Evolutionary conservation across 129 eudicot genomes (phyloP).

Genomic region (Kitagawia praeruptora): DNA sequence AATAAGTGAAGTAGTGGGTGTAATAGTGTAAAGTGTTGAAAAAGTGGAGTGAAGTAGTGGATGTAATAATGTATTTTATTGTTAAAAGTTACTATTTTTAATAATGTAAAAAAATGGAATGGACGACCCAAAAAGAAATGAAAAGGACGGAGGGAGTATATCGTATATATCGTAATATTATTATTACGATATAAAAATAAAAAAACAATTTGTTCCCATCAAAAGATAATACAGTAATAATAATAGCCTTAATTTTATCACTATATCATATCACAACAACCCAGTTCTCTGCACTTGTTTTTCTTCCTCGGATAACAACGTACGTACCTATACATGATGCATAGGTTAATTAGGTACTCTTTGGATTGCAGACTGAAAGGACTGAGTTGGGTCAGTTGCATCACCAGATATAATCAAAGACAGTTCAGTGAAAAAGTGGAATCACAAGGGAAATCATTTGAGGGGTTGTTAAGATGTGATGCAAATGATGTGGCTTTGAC

Average conservation of each 20-base stretch:
- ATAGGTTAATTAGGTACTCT: not conserved
- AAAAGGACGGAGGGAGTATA: too few species aligned
- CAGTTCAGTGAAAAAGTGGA: not conserved
- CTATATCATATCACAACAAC: not conserved
- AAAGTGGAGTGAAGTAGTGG: too few species aligned
- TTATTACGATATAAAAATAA: too few species aligned
- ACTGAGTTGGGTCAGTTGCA: not conserved
- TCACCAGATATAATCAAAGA: not conserved
- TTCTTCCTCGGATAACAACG: not conserved
- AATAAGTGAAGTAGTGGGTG: too few species aligned
- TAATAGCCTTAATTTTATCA: not conserved
- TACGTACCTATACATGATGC: not conserved
- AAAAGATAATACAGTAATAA: too few species aligned
- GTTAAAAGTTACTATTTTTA: too few species aligned
- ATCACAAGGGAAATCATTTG: conserved; percentile 15
- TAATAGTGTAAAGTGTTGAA: too few species aligned
- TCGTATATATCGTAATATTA: too few species aligned
- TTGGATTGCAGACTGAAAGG: not conserved
- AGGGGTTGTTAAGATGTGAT: conserved; percentile 30
- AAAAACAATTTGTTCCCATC: too few species aligned
- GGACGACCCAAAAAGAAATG: too few species aligned
- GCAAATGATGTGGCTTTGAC: conserved; percentile 50
- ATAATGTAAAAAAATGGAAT: too few species aligned
- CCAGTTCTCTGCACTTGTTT: not conserved
- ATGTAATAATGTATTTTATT: too few species aligned